Conservation (phyloP, 2,329 filamentous ascomycete genomes). For the Aspergillus candidus region DNA sequence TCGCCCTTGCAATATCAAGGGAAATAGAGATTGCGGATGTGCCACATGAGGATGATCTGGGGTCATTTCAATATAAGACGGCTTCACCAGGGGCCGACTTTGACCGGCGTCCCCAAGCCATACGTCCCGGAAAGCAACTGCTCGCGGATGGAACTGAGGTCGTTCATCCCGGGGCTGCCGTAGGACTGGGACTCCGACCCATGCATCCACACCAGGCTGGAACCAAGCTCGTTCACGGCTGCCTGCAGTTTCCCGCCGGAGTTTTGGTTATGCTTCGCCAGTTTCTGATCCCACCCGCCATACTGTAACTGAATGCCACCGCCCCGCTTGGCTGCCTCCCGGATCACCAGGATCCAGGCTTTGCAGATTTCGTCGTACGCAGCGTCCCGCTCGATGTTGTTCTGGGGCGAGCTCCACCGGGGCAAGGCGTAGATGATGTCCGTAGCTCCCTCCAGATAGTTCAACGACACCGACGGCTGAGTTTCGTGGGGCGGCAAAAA, state of each 20-base stretch:
- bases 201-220: constrained; percentile 73
- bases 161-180: constrained; percentile 30
- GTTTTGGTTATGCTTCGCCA: constrained; percentile 80
- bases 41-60: constrained; percentile 7
- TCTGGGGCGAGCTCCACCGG: constrained; percentile 80
- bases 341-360: constrained; percentile 87
- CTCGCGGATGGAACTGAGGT: constrained; percentile 47
- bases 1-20: constrained; percentile 12
- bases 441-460: constrained; percentile 84
- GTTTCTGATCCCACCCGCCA: constrained; percentile 83
- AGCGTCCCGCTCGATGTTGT: constrained; percentile 88
- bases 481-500: constrained; percentile 88
- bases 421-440: constrained; percentile 84
- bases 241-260: constrained; percentile 74
- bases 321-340: constrained; percentile 82
- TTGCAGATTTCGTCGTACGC: constrained; percentile 94
- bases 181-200: constrained; percentile 29
- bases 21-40: constrained; percentile 3
- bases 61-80: constrained; percentile 3
- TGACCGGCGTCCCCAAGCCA: constrained; percentile 48
- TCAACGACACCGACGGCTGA: constrained; percentile 74
- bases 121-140: constrained; percentile 54
- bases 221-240: constrained; percentile 70
- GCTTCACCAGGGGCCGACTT: constrained; percentile 51
- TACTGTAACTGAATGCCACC: constrained; percentile 85